Evolutionary conservation across 148 eudicot genomes (phyloP), one percentile per base, ranked within the genome.

Genomic region (Limonium bicolor): DNA sequence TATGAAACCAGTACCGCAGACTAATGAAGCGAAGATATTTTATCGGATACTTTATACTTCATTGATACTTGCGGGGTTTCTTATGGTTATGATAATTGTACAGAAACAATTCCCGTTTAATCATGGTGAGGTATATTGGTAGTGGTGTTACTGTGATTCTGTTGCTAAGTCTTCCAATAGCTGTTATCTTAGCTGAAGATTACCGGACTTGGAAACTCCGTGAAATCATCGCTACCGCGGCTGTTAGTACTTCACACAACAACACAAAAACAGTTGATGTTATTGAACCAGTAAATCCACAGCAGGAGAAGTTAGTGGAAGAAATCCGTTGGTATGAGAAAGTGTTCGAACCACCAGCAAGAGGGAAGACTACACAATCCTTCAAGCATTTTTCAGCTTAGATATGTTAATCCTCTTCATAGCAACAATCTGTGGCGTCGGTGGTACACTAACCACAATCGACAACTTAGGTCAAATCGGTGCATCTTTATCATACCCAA

Each of bases 391-490:
- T 6, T 68, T 68, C 14, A 68, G 73, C 29, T 28, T 68, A 1
- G 73, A 68, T 55, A 68, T 68, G 69, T 19, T 68, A 7, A 50
- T 63, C 9, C 22, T 63, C 10, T 68, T 68, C 24, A 6, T 68
- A 8, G 46, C 73, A 0, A 38, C 45, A 1, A 59, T 63, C 6
- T 63, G 69, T 38, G 73, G 69, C 3, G 23, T 54, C 0, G 73
- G 73, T 0, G 69, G 73, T 0, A 68, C 73, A 3, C 34, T 68
- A 6, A 68, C 73, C 0, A 69, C 69, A 4, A 68, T 68, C 14
- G 73, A 68, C 50, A 68, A 68, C 36, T 25, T 68, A 14, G 73
- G 73, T 15, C 73, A 68, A 25, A 68, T 68, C n/a, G 73, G 73
- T 18, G 10, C 35, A 6, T 63, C 73, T 4, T 65, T 68, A 10